Base-by-base conservation (phyloP, 1,139 yeast species). In the Yamadazyma jaroonii region DNA sequence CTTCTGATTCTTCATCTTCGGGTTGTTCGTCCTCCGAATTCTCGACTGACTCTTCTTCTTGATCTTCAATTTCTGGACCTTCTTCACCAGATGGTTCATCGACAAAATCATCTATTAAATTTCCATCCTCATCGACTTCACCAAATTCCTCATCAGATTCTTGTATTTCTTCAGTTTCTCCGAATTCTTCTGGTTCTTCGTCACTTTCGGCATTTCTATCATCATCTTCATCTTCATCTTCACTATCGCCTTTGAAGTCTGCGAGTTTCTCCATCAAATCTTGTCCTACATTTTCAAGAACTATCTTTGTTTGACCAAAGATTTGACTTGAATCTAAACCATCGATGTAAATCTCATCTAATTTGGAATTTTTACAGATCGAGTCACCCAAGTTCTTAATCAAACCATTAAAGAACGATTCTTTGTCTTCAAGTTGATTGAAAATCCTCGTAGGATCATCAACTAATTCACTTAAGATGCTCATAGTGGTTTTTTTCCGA, bases 251-350 rank as follows among this genome's bases (percentile, higher is more conserved):
- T 9, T 39, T 52, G 38, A 74, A 53, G 33, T 38, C 48, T 32
- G 34, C 42, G 31, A 41, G 40, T 38, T 36, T 47, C 42, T 66
- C 72, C 46, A 71, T 66, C 37, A 85, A 63, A 39, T 70, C 38
- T 33, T 52, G 53, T 6, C 56, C 55, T 9, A 55, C 58, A 13
- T 54, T 59, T 36, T 60, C 65, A 32, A 88, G 69, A 22, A 92
- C 83, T 67, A 92, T 75, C 59, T 84, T 87, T 3, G 88, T 82
- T 59, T 92, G 97, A 38, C 95, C 95, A 87, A 90, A 92, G 0
- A 92, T 90, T 57, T 92, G 97, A 30, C 84, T 78, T 11, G 96
- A 82, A 57, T 87, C 96, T 41, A 92, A 68, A 1, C 97, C 97
- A 38, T 88, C 95, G 20, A 85, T 73, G 50, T 83, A 81, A 21